Base-by-base conservation (phyloP, 768 basidiomycete genomes). In the Tephrocybe sp. region DNA sequence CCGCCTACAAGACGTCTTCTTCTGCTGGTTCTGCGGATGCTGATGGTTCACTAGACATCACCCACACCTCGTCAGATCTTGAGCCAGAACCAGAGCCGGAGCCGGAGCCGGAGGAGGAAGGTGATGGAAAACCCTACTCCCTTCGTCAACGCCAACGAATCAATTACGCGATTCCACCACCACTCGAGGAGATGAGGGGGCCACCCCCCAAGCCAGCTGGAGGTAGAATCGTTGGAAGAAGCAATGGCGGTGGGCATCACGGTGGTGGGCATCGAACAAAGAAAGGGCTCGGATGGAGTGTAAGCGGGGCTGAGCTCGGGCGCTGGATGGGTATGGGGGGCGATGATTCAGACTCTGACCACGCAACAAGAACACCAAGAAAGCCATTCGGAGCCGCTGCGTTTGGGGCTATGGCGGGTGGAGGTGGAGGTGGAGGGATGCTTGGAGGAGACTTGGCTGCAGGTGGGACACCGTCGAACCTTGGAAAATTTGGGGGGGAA, bases 341-440 rank as follows among this genome's bases (percentile, higher is more conserved):
- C 1, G 87, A 89, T 55, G 88, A 90, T 61, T 89, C 88, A 4
- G 91, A 93, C 60, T 91, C 89, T 6, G 90, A 91, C 51, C 71
- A 80, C 47, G 69, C 66, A 1, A 77, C 81, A 0, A 72, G 87
- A 44, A 84, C 84, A 2, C 88, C 90, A 3, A 72, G 84, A 34
- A 91, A 88, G 60, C 75, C 78, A 1, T 80, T 80, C 47, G 82
- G 80, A 3, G 59, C 73, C 25, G 76, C 75, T 59, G 74, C 82
- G 50, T 71, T 74, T 54, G 81, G 78, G 4, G 77, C 74, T 36
- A 72, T 76, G 29, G 73, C 79, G 1, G 73, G 69, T 5, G 57
- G 56, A 33, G 68, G 65, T 19, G 51, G 55, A 3, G 77, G 75
- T 21, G 76, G 76, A 15, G 79, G 86, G 8, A 69, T 91, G 65